These are phyloP conservation scores for Cajanus cajan DNA, from an alignment of 306 rosid genomes.

Conservation along the genomic window DNA sequence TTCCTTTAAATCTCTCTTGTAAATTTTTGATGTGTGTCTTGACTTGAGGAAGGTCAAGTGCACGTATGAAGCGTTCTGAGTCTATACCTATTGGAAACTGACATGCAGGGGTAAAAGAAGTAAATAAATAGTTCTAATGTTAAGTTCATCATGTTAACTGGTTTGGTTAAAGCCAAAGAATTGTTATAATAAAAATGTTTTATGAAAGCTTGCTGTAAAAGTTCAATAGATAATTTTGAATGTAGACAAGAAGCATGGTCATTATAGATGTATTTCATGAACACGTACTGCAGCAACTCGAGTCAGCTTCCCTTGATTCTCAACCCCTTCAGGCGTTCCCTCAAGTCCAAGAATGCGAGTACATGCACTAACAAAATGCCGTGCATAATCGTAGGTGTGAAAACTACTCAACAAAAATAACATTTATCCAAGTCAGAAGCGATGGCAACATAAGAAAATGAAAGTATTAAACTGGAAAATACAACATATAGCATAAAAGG, in stretches of 20 bases:
- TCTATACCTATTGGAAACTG: conserved; percentile 96
- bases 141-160: neutral
- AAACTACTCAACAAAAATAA: conserved; percentile 50
- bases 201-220: neutral
- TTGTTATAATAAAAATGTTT: neutral
- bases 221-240: neutral
- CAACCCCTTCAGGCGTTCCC: conserved; percentile 94
- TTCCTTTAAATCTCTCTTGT: conserved; percentile 75
- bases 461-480: neutral
- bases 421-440: conserved; percentile 25
- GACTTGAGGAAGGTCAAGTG: conserved; percentile 58
- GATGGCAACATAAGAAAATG: neutral
- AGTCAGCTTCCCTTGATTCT: conserved; percentile 84
- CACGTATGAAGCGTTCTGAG: conserved; percentile 70
- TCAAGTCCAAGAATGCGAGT: conserved; percentile 90
- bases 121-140: conserved; percentile 25
- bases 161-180: neutral
- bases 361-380: conserved; percentile 90
- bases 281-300: conserved; percentile 85
- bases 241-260: neutral
- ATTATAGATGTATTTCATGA: neutral
- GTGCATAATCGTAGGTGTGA: conserved; percentile 89
- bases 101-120: conserved; percentile 34
- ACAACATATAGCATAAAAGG: neutral
- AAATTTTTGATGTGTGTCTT: conserved; percentile 63